These are phyloP conservation scores for Tuber indicum DNA, from an alignment of 495 filamentous ascomycete species.

Conservation along the genomic window DNA sequence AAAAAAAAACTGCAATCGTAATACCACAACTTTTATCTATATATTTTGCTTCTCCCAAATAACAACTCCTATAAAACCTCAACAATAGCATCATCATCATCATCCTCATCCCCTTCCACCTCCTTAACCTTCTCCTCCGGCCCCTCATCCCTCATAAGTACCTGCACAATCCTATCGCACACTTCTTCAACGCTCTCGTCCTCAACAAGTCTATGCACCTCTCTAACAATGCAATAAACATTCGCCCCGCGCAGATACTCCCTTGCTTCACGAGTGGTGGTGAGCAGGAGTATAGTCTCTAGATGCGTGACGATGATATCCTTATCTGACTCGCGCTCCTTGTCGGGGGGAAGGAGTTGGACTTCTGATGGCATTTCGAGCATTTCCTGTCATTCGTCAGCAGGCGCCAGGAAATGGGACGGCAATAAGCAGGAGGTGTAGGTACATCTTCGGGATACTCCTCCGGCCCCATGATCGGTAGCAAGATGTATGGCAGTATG, in stretches of 20 bases:
- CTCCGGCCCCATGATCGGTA: slow-evolving; percentile 58
- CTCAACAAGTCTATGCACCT: slow-evolving; percentile 71
- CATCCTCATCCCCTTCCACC: slow-evolving; percentile 43
- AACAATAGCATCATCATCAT: slow-evolving; percentile 47
- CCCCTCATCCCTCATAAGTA: slow-evolving; percentile 77
- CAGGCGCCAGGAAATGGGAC: slow-evolving; percentile 47
- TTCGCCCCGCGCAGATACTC: slow-evolving; percentile 65
- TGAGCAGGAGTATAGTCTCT: slow-evolving; percentile 77
- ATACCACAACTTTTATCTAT: not conserved
- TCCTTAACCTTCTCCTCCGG: slow-evolving; percentile 17
- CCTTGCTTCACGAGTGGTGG: slow-evolving; percentile 67
- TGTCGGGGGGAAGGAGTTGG: slow-evolving; percentile 80
- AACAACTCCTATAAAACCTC: slow-evolving; percentile 41
- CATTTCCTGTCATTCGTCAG: slow-evolving; percentile 51
- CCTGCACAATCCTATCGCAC: slow-evolving; percentile 83
- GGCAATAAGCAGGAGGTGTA: slow-evolving; percentile 54
- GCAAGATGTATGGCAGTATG: slow-evolving; percentile 76
- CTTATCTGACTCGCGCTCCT: slow-evolving; percentile 67
- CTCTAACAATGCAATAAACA: slow-evolving; percentile 82
- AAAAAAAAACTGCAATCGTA: not conserved
- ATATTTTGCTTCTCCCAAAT: not conserved
- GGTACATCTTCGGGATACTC: slow-evolving; percentile 61
- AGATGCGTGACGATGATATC: slow-evolving; percentile 76
- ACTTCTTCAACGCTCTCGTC: slow-evolving; percentile 76
- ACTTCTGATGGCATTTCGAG: slow-evolving; percentile 75